Evolutionary conservation across 352 stramenopile genomes (phyloP).

Genomic region (Globisporangium camurandrum): DNA sequence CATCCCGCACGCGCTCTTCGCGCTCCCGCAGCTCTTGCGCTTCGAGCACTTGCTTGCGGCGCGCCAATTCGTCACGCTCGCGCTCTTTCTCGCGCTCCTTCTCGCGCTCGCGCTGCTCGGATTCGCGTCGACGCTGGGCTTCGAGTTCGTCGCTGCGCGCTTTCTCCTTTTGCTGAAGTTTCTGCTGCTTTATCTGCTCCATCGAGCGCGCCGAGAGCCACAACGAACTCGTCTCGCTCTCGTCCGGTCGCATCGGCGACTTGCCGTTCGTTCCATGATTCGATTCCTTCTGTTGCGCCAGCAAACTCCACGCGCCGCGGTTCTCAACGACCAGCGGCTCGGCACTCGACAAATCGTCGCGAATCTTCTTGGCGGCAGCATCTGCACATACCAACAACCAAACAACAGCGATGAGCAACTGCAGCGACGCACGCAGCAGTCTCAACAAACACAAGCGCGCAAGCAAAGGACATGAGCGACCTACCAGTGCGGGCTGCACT

Average conservation of each 20-base stretch:
- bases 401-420: neutral
- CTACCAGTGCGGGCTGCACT: slow-evolving; percentile 27
- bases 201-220: slow-evolving; percentile 80
- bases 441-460: slow-evolving; percentile 15
- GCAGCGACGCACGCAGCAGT: slow-evolving; percentile 1
- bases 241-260: slow-evolving; percentile 48
- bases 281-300: slow-evolving; percentile 73
- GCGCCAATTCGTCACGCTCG: slow-evolving; percentile 59
- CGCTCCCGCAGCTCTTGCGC: slow-evolving; percentile 47
- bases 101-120: slow-evolving; percentile 59
- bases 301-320: slow-evolving; percentile 73
- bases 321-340: slow-evolving; percentile 82
- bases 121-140: slow-evolving; percentile 53
- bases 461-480: no score
- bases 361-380: slow-evolving; percentile 64
- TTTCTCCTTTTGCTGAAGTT: slow-evolving; percentile 79
- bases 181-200: slow-evolving; percentile 86
- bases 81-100: slow-evolving; percentile 31
- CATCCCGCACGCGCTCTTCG: slow-evolving; percentile 48
- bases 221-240: slow-evolving; percentile 66
- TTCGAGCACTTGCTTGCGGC: slow-evolving; percentile 52
- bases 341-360: slow-evolving; percentile 43
- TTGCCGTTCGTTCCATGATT: slow-evolving; percentile 47
- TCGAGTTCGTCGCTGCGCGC: slow-evolving; percentile 62
- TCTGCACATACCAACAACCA: slow-evolving; percentile 18